A percentile compares a stretch with the other conserved stretches of the same genome.
Evolutionary conservation across 1,139 yeast species (phyloP).

Genomic region (Citeromyces hawaiiensis): DNA sequence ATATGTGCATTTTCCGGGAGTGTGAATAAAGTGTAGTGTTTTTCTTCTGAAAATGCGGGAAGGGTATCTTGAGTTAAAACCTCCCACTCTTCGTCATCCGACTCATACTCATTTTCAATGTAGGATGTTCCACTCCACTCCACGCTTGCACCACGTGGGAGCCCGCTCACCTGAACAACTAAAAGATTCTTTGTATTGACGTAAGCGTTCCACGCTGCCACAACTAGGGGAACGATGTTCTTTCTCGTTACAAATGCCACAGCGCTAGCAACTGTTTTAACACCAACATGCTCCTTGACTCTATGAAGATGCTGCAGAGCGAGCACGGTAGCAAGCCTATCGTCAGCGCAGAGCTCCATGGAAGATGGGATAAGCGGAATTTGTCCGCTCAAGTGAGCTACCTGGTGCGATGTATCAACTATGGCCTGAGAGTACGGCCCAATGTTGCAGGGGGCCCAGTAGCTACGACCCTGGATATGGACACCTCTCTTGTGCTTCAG

Average conservation of each 20-base stretch:
- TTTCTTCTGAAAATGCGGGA: slow-evolving; percentile 2
- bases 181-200: slow-evolving; percentile 20
- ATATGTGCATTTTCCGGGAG: slow-evolving; percentile 2
- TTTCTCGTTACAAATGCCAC: slow-evolving; percentile 39
- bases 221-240: slow-evolving; percentile 17
- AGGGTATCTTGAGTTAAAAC: background rate
- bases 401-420: slow-evolving; percentile 26
- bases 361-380: slow-evolving; percentile 69
- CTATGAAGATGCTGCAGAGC: slow-evolving; percentile 64
- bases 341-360: slow-evolving; percentile 32
- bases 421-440: slow-evolving; percentile 94
- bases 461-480: slow-evolving; percentile 84
- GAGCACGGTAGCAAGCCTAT: slow-evolving; percentile 28
- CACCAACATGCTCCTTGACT: slow-evolving; percentile 43
- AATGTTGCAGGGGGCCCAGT: slow-evolving; percentile 97
- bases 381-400: slow-evolving; percentile 78
- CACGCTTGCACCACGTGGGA: slow-evolving; percentile 60
- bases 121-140: slow-evolving; percentile 70
- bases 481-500: slow-evolving; percentile 40
- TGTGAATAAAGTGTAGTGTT: slow-evolving; percentile 8
- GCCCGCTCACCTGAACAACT: slow-evolving; percentile 41
- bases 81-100: slow-evolving; percentile 14
- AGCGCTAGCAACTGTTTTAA: slow-evolving; percentile 27
- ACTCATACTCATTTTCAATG: slow-evolving; percentile 29
- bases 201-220: slow-evolving; percentile 26